Evolutionary conservation across 192 early-diverging fungal species (phyloP).

Genomic region (Umbelopsis isabellina): DNA sequence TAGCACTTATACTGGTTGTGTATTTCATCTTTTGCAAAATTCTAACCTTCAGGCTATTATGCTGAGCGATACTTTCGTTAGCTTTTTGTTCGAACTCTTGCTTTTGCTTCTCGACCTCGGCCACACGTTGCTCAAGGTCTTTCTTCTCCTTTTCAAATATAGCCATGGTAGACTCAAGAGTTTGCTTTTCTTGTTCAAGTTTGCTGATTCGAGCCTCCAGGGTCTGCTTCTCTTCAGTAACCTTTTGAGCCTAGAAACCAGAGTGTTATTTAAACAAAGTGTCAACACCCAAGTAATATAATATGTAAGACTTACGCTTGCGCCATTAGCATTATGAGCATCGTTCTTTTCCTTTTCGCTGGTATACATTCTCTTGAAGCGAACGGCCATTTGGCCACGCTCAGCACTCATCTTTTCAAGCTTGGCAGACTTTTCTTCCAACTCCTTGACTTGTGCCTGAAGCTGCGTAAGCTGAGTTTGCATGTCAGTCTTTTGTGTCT

Average conservation of each 20-base stretch:
- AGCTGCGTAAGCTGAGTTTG: conserved; percentile 3
- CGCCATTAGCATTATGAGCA: conserved; percentile 2
- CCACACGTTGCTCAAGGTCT: conserved; percentile 7
- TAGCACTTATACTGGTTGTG: background rate
- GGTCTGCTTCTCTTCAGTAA: background rate
- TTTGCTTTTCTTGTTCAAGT: conserved; percentile 16
- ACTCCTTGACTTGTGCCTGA: conserved; percentile 1
- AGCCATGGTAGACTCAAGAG: background rate
- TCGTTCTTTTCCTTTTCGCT: conserved; percentile 21
- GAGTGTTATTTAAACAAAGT: background rate
- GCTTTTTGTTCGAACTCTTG: conserved; percentile 6
- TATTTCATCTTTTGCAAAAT: background rate
- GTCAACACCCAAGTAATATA: background rate
- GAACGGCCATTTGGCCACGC: conserved; percentile 12
- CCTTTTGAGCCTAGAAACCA: background rate
- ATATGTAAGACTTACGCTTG: background rate
- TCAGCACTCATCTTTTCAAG: conserved; percentile 21
- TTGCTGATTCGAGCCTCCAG: conserved; percentile 2
- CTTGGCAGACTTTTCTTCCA: conserved; percentile 7
- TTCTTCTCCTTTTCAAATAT: conserved; percentile 20
- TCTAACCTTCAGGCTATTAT: conserved; percentile 15
- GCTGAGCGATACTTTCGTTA: background rate
- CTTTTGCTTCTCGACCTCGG: conserved; percentile 6
- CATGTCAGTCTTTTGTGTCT: conserved; percentile 1
- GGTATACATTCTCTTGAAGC: conserved; percentile 18